phyloP scores from a whole-genome alignment of 768 basidiomycete genomes.

The Russula dissimulans region DNA sequence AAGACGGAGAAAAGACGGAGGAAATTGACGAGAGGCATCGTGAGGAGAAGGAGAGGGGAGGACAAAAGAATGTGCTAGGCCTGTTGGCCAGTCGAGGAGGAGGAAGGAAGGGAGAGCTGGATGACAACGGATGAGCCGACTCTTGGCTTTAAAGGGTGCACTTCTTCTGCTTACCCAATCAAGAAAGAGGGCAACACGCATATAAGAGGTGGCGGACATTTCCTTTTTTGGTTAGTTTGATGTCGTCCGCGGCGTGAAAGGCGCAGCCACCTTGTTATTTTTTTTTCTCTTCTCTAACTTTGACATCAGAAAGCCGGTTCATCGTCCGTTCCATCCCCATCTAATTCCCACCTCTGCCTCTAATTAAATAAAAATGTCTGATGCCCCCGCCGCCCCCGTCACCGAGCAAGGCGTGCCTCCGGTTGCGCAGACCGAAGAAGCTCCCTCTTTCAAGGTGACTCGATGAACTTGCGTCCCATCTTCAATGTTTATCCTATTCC shows the following conservation, averaged over 20 bases:
- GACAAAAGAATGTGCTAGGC: constrained; percentile 3
- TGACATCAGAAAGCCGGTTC: constrained; percentile 75
- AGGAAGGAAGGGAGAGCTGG: background rate
- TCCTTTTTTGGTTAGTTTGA: background rate
- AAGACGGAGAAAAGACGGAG: constrained; percentile 51
- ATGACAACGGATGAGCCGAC: background rate
- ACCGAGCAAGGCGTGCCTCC: constrained; percentile 78
- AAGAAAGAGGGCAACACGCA: background rate
- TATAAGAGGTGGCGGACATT: background rate
- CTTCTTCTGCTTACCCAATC: background rate
- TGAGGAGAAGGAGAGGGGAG: background rate
- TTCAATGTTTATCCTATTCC: constrained; percentile 13
- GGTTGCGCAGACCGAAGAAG: constrained; percentile 70
- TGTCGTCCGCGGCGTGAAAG: background rate
- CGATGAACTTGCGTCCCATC: constrained; percentile 19
- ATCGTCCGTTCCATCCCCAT: constrained; percentile 34
- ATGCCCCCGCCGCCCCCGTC: constrained; percentile 80
- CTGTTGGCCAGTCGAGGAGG: background rate
- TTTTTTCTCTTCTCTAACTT: constrained; percentile 52
- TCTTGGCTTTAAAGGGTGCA: background rate
- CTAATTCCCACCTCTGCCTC: constrained; percentile 45
- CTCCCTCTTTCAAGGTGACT: constrained; percentile 70
- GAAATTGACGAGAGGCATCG: constrained; percentile 44
- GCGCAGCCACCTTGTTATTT: constrained; percentile 25
- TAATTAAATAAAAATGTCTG: constrained; percentile 63